Percentiles rank a stretch among this genome's conserved stretches.
These are phyloP conservation scores for Claviceps maximensis DNA, from an alignment of 2,329 filamentous ascomycete species.

Conservation along the genomic window DNA sequence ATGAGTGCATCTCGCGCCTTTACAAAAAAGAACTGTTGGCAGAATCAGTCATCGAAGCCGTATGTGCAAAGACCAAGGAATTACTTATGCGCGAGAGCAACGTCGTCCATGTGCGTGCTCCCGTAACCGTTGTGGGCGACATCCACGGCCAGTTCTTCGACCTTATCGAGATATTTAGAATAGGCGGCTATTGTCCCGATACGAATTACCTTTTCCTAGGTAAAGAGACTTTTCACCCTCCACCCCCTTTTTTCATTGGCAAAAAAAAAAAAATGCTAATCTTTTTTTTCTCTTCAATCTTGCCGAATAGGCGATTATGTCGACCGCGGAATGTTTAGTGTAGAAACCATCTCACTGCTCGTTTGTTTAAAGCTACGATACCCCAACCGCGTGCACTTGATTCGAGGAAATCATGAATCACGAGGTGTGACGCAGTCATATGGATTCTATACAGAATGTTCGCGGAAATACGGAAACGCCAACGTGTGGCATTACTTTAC, in stretches of 20 bases:
- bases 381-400: conserved; percentile 86
- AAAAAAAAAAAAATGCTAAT: background rate
- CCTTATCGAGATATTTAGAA: conserved; percentile 97
- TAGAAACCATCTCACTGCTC: conserved; percentile 95
- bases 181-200: conserved; percentile 91
- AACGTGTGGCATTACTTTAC: conserved; percentile 99
- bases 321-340: conserved; percentile 94
- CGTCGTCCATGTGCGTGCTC: conserved; percentile 90
- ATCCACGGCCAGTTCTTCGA: conserved; percentile 99
- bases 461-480: conserved; percentile 93
- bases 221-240: conserved; percentile 23
- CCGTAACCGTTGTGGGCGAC: conserved; percentile 93
- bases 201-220: conserved; percentile 97
- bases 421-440: conserved; percentile 97
- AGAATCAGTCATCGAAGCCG: conserved; percentile 95
- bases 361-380: conserved; percentile 96
- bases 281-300: background rate
- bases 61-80: conserved; percentile 98
- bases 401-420: conserved; percentile 95
- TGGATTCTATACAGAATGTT: conserved; percentile 97
- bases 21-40: conserved; percentile 96
- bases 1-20: conserved; percentile 93
- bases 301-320: conserved; percentile 70
- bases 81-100: conserved; percentile 99
- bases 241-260: background rate